Evolutionary conservation across 2,329 filamentous ascomycete species (phyloP), one percentile per base, ranked within the genome.

Genomic region (Fonsecaea erecta): DNA sequence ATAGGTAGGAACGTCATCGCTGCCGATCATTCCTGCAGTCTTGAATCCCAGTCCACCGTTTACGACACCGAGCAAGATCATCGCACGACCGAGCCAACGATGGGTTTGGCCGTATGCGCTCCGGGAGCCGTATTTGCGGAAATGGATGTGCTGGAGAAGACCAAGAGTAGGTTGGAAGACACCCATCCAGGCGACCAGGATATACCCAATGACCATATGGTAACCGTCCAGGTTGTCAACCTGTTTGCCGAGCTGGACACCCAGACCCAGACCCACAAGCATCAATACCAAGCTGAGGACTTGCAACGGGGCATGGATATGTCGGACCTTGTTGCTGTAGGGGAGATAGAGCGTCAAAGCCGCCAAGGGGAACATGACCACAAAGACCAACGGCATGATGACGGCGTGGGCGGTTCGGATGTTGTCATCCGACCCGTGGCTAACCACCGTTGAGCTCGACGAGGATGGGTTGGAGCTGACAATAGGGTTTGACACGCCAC

Each of bases 11-110:
- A 66, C 64, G 24, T 74, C 71, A 7, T 75, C 75, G 28, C 73
- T 71, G 2, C 68, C 72, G 43, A 76, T 78, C 18, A 76, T 74
- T 21, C 79, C 76, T 1, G 82, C 79, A 12, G 83, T 75, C 64
- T 76, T 73, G 51, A 86, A 79, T 0, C 85, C 85, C 1, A 86
- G 72, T 0, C 84, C 85, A n/a, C 83, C 85, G 70, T 86, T 86
- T 71, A 86, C 77, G 62, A 86, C 81, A 5, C 83, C 85, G 0
- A 86, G 74, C 0, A 80, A 75, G 16, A 87, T 80, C 32, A 81
- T 75, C 32, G 75, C 70, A 4, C 85, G 79, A 26, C 85, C 85
- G n/a, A 85, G 70, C 85, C 85, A 86, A 51, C 85, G 76, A 69
- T 87, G 85, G 1, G 73, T 46, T 65, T 83, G 78, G 0, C 82